Base-by-base conservation (phyloP, 345 rosid species). In the Sisymbrium irio region DNA sequence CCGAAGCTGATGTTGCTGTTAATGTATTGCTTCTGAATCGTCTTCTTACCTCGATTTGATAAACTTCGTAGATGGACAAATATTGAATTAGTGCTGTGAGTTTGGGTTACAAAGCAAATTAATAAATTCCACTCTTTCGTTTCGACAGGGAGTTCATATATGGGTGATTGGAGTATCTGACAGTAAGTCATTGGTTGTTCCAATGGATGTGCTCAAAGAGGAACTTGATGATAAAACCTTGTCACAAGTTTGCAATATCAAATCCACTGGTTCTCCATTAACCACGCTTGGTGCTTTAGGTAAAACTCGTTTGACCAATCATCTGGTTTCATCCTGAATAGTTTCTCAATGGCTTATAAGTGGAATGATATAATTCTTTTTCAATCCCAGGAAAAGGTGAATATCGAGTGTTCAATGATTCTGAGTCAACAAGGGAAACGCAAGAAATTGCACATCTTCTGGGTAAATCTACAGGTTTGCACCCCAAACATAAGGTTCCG, bases 81-180 rank as follows among this genome's bases (percentile, higher is more conserved):
- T n/a, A n/a, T n/a, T n/a, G n/a, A n/a, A n/a, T n/a, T 30, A 30
- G 5, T 0, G 4, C 4, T 30, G 6, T 9, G 9, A 33, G 9
- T 33, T 6, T 33, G 36, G 36, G 36, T 33, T 0, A 1, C 22
- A 8, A 36, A 36, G 8, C 6, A 2, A 36, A 1, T 4, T 30
- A 4, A 30, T 4, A 30, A 30, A 30, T 30, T 45, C 7, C 0
- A 45, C 4, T 15, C 0, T 27, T 54, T 49, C 33, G 6, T 53
- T 14, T 35, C 69, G 15, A 56, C 79, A 92, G 97, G 97, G 96
- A 67, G 85, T 88, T 67, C 83, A 80, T 73, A 65, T 94, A 77
- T 87, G 88, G 30, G 93, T 94, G 40, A 62, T 94, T 45, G 98
- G 97, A 42, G 92, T 88, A n/a, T 76, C 85, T 41, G 98, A 89